phyloP scores from a whole-genome alignment of 2,329 filamentous ascomycete species.

The Penicillium sp. region DNA sequence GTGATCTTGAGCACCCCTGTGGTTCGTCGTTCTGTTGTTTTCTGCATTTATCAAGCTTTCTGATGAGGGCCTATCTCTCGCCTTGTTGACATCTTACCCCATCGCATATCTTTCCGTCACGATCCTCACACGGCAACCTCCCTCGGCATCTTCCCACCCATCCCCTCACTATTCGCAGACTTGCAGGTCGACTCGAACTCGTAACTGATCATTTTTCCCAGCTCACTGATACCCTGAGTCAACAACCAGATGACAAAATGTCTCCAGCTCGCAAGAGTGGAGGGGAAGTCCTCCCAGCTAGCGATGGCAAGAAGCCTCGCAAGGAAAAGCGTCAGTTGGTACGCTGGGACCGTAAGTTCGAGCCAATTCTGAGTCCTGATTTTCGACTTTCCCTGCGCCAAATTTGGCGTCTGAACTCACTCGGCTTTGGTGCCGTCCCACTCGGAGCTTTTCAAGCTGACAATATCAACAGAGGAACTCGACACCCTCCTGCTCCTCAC shows the following conservation, averaged over 20 bases:
- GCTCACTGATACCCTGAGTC: neutral
- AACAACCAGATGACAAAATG: neutral
- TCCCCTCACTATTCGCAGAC: neutral
- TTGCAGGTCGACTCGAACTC: neutral
- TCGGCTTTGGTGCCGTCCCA: neutral
- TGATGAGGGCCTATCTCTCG: neutral
- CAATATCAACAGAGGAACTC: conserved; percentile 41
- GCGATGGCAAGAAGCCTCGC: conserved; percentile 12
- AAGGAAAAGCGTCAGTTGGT: conserved; percentile 44
- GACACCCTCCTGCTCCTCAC: conserved; percentile 49
- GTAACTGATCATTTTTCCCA: neutral
- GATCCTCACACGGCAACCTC: neutral
- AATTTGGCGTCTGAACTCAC: neutral
- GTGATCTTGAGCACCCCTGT: neutral
- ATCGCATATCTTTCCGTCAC: too few relatives aligned
- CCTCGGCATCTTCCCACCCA: neutral
- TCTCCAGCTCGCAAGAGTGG: neutral
- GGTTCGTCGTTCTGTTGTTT: neutral
- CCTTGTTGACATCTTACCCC: neutral
- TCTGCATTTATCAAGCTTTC: neutral
- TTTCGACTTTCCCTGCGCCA: too few relatives aligned
- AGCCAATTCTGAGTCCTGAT: neutral
- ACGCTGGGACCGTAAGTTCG: conserved; percentile 49
- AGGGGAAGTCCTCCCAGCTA: neutral
- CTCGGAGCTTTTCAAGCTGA: conserved; percentile 18